Base-by-base conservation (phyloP, 2,329 filamentous ascomycete genomes). In the Fusarium dimerum region DNA sequence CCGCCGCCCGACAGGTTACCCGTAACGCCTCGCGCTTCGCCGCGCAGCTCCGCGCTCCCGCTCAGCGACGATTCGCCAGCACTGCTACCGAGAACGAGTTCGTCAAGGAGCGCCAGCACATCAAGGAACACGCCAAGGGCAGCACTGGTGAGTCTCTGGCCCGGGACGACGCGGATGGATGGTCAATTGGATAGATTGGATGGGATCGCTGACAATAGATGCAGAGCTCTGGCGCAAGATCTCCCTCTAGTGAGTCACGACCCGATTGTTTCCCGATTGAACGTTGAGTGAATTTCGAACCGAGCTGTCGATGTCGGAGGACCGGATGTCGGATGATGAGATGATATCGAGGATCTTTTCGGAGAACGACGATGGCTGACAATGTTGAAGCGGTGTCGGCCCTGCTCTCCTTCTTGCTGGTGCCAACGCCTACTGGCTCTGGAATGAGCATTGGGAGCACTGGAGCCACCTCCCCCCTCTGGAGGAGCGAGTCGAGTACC, bases 371-470 rank as follows among this genome's bases (percentile, higher is more conserved):
- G 43, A 51, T 38, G 50, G 54, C 66, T 66, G 54, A 67, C 63
- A 50, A 50, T 47, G 47, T 41, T 52, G 66, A 71, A 96, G 92
- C 76, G 87, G 81, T 69, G 85, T 89, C 62, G 77, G 88, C 61
- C 92, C 93, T 51, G 80, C 76, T 72, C 79, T 97, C 52, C 76
- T 87, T 63, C 78, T 92, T 62, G 86, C 88, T 55, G 73, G 77
- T 63, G 78, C 86, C 76, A 99, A 99, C 75, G 92, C 92, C 67
- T 96, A 89, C 74, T 86, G 87, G 71, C 86, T 96, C 59, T 99
- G 92, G 91, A 86, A 84, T 68, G 90, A 95, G 79, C 94, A 99
- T 78, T 97, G 93, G 93, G 90, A 95, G 78, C 94, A 99, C 83
- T 91, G 88, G 85, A 78, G 75, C 48, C 93, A 97, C 78, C 78